Base-by-base conservation (phyloP, 1,284 basidiomycete species). In the Melanopsichium pennsylvanicum region DNA sequence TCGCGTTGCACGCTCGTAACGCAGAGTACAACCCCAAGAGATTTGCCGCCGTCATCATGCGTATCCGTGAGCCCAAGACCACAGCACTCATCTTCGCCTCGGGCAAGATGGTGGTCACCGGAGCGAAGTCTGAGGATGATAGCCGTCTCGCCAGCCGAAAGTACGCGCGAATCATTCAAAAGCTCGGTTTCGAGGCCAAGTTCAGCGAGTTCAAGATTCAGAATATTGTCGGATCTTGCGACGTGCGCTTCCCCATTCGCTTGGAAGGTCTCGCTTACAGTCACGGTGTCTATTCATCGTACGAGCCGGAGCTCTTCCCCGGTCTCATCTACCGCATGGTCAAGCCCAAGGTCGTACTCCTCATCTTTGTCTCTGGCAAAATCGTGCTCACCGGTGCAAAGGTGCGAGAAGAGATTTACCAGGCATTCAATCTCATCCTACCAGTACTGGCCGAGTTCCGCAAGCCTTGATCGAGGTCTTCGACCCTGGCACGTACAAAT, bases 21-120 rank as follows among this genome's bases (percentile, higher is more conserved):
- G 96, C 96, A 35, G 96, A 99, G 84, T 99, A 98, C 84, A 98
- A 97, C 82, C 96, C 96, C 41, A 98, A 98, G 93, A 94, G 96
- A 89, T 98, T 98, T 85, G 96, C 96, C 71, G 96, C 96, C 61
- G 96, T 98, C 70, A 98, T 98, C 84, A 98, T 99, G 96, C 92
- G 96, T 84, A 98, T 99, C 81, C 93, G 96, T 76, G 95, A 98
- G 79, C 96, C 96, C 55, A 98, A 98, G 86, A 99, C 96, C 55
- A 98, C 96, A 34, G 96, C 96, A 11, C 88, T 99, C 70, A 98
- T 98, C 83, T 98, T 99, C 83, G 96, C 96, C 25, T 97, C 93
- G 48, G 96, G 96, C 82, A 98, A 98, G 87, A 98, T 99, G 92
- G 96, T 98, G 81, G 95, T 97, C 59, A 98, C 96, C 21, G 96